Base-by-base conservation (phyloP, 495 filamentous ascomycete species). In the Aspergillus conjunctus region DNA sequence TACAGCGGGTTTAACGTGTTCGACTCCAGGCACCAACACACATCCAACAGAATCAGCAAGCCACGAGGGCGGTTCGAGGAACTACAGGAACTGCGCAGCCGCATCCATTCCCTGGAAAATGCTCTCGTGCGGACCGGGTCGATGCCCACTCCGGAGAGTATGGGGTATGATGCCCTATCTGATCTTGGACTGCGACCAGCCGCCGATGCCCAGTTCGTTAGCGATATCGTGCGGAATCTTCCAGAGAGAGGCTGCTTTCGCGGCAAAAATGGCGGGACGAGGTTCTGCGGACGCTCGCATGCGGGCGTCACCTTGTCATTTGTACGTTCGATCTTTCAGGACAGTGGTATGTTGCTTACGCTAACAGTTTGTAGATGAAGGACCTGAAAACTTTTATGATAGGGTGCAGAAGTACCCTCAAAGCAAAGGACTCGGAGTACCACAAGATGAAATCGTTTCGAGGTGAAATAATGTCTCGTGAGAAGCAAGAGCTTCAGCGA, bases 231-330 rank as follows among this genome's bases (percentile, higher is more conserved):
- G 12, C 66, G 66, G 8, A 66, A 64, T 37, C 54, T 78, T 18
- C 67, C 72, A 0, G 69, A 68, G 31, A 51, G 43, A n/a, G 58
- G 60, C 14, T 71, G 66, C 58, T 83, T 83, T 49, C 71, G 80
- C 18, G 80, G 81, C 10, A 82, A 77, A 53, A 73, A 75, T 31
- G 73, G 74, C 43, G 79, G 79, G 54, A 81, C 79, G 0, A 69
- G 75, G 30, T 83, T 79, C 63, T 78, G 77, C 51, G 82, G 82
- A 20, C 73, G 80, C 9, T 81, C 76, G 45, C 76, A 81, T 58
- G 69, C 72, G 18, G 74, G 71, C 1, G 73, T 76, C 15, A 72
- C 75, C 6, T 51, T 84, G n/a, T 71, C 73, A 20, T 78, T 81
- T 62, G 81, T 84, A 68, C 66, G 75, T 70, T 21, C 5, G 50